phyloP scores from a whole-genome alignment of 1,284 basidiomycete species.

The Ustilago esculenta region DNA sequence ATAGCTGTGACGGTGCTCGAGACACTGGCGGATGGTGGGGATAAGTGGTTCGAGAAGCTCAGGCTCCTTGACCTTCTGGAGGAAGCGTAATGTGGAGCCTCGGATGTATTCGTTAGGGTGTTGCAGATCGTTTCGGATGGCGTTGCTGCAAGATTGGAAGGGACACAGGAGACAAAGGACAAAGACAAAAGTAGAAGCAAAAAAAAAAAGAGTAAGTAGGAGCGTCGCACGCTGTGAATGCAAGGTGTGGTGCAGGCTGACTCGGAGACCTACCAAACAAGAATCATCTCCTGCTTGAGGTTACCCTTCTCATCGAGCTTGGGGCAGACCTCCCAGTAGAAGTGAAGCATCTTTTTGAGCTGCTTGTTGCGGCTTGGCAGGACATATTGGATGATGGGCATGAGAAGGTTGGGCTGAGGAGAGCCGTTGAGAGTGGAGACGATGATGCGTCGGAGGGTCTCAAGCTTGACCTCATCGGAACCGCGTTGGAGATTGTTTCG shows the following conservation, averaged over 20 bases:
- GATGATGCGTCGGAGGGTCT: conserved; percentile 95
- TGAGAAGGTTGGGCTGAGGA: conserved; percentile 86
- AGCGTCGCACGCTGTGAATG: too few species aligned
- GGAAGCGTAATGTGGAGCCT: conserved; percentile 92
- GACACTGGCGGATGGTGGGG: conserved; percentile 89
- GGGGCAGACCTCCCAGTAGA: conserved; percentile 99
- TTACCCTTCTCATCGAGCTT: conserved; percentile 97
- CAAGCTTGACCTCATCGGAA: conserved; percentile 95
- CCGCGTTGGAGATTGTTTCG: conserved; percentile 90
- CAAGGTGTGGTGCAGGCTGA: too few species aligned
- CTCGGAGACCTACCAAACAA: conserved; percentile 82
- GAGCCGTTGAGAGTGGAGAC: conserved; percentile 95
- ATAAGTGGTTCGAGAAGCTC: conserved; percentile 96
- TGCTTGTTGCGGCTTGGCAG: conserved; percentile 95
- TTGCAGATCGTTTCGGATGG: conserved; percentile 98
- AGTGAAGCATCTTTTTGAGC: conserved; percentile 95
- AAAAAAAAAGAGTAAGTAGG: background rate
- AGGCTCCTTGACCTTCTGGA: conserved; percentile 93
- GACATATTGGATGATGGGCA: conserved; percentile 98
- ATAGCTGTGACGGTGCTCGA: conserved; percentile 98
- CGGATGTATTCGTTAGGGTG: conserved; percentile 99
- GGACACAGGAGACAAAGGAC: too few species aligned
- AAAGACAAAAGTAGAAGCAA: background rate
- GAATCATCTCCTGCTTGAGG: conserved; percentile 99
- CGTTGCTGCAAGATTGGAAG: conserved; percentile 74